Evolutionary conservation across 805 yeast genomes (phyloP).

Genomic region (Komagataella pastoris): DNA sequence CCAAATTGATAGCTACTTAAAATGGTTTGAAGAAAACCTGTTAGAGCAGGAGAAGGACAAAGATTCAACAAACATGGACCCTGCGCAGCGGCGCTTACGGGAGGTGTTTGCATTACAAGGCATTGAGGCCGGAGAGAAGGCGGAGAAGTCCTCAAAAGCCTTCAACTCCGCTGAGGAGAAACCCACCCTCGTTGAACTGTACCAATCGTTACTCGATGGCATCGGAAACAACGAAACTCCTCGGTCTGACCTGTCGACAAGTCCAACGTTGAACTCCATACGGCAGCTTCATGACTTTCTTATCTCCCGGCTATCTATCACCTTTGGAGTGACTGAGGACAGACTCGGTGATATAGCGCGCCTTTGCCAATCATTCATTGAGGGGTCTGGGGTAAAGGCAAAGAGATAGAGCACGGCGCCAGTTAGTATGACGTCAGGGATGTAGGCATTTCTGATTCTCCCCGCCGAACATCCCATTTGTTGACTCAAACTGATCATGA

Average conservation of each 20-base stretch:
- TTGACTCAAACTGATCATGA: no score
- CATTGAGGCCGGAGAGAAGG: neutral
- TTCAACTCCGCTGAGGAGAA: neutral
- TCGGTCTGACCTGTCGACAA: neutral
- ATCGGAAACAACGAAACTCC: neutral
- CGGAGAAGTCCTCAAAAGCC: neutral
- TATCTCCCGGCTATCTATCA: neutral
- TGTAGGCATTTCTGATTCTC: no score
- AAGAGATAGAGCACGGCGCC: no score
- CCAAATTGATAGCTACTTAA: conserved; percentile 31
- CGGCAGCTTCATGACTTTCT: neutral
- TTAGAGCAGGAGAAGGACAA: conserved; percentile 4
- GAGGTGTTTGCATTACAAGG: neutral
- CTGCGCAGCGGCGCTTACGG: neutral
- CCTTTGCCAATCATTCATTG: neutral
- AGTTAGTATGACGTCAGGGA: no score
- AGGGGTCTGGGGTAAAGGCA: neutral
- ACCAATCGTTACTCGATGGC: neutral
- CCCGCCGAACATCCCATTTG: no score
- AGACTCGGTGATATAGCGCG: neutral
- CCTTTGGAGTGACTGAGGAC: neutral
- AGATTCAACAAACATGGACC: neutral
- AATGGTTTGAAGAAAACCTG: conserved; percentile 30
- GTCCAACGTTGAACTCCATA: neutral
- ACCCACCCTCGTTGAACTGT: neutral